Base-by-base conservation (phyloP, 2,329 filamentous ascomycete genomes). In the Emericellopsis atlantica region DNA sequence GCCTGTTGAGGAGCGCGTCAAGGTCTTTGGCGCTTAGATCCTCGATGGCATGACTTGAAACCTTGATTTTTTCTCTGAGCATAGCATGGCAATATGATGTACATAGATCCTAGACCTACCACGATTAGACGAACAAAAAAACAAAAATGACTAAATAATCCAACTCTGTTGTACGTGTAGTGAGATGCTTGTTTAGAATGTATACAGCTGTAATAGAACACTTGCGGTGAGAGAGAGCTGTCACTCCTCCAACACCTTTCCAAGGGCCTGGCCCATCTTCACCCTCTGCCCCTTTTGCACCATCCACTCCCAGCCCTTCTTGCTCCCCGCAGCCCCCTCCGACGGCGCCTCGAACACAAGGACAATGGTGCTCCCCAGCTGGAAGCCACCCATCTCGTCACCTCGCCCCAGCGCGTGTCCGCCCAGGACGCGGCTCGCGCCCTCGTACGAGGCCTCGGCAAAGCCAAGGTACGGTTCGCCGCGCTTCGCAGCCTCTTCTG, bases 351-450 rank as follows among this genome's bases (percentile, higher is more conserved):
- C 93, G 56, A 98, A 98, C 1, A 98, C 88, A 40, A 98, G 69
- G 32, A 98, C 92, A 49, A 98, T 81, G 1, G 90, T 95, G 58
- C 87, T 95, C 16, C 92, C 92, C 4, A 98, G 71, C 66, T 93
- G 87, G 65, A 98, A 98, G 0, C 92, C 93, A 41, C 92, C 92
- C 88, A 98, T 96, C 62, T 98, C 92, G 56, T 96, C 90, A 31
- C 92, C 92, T 36, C 84, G 74, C 47, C 81, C 76, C 42, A 98
- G 66, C 2, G 90, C 83, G 57, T 96, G 80, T 3, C 93, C 92
- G 16, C 78, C 77, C 0, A 98, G 70, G 2, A 95, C 74, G 4
- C 70, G 64, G 53, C 84, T 93, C 2, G 90, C 86, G 14, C 70
- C 72, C 36, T 75, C 75, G 55, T 98, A 98, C 3, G 84, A 89